These are phyloP conservation scores for Botrytis elliptica DNA, from an alignment of 2,329 filamentous ascomycete species.

Conservation along the genomic window DNA sequence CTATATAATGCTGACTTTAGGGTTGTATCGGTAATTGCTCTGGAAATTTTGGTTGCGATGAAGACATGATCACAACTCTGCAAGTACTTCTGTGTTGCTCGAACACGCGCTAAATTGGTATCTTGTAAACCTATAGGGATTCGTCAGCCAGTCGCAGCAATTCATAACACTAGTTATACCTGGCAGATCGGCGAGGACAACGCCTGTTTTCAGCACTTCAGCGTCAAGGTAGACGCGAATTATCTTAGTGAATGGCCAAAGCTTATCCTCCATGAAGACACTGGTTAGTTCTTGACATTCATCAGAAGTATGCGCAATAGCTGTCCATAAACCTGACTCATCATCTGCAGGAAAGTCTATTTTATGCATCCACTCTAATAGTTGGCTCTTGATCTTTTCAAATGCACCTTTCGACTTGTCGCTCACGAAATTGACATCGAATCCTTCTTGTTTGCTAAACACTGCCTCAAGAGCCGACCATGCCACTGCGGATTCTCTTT, in stretches of 20 bases:
- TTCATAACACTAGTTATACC: background rate
- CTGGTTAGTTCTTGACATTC: constrained; percentile 7
- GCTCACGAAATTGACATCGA: background rate
- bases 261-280: background rate
- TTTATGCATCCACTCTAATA: background rate
- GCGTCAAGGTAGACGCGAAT: constrained; percentile 12
- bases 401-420: background rate
- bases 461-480: constrained; percentile 3
- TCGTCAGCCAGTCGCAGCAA: background rate
- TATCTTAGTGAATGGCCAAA: constrained; percentile 2
- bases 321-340: constrained; percentile 4
- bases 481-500: background rate
- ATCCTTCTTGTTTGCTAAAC: background rate
- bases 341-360: background rate
- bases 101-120: constrained; percentile 41
- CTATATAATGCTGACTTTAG: constrained; percentile 8
- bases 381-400: background rate
- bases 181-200: background rate
- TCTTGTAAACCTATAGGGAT: constrained; percentile 37
- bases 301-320: background rate
- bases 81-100: constrained; percentile 40
- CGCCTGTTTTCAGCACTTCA: constrained; percentile 7
- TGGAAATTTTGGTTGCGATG: constrained; percentile 35
- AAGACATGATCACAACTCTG: constrained; percentile 40
- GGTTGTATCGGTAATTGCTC: background rate